Base-by-base conservation (phyloP, 345 rosid species). In the Eucalyptus fibrosa region DNA sequence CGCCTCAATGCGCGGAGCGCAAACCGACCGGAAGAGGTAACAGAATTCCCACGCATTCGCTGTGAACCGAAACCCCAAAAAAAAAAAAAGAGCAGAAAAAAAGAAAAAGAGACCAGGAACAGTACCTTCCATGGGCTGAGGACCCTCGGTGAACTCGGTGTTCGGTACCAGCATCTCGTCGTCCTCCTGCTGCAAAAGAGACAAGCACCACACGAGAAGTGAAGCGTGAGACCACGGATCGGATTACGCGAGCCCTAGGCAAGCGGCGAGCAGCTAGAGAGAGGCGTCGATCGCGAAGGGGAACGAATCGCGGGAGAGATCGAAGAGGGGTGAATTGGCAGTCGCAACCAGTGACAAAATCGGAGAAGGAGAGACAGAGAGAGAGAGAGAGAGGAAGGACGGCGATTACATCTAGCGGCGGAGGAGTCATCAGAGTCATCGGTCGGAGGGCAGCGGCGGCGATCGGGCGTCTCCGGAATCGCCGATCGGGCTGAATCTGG, bases 91-190 rank as follows among this genome's bases (percentile, higher is more conserved):
- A 88, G 88, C 50, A 47, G n/a, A 32, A 40, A 40, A 88, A 56
- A 12, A 32, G 26, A 10, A 34, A 59, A 47, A 86, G 67, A 50
- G 32, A 88, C 51, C 44, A 18, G 12, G 47, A 90, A 67, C 37
- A 50, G 24, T n/a, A 91, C 96, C 96, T 93, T 94, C 95, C 95
- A 94, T 92, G 49, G 96, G 95, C 92, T 94, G 96, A 72, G 94
- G 96, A 90, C 94, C 94, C 12, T 94, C 94, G 62, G 91, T 90
- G 86, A 94, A 89, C 80, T 94, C 96, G 17, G 94, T 83, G 89
- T 94, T 93, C 47, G 96, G 96, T 62, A 94, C 96, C 87, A 94
- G 92, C 96, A 94, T 94, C 94, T 94, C 95, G 55, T 94, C 96
- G 91, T 94, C 94, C 91, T 93, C 95, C 89, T 94, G 95, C 93